Evolutionary conservation across 306 rosid species (phyloP), one percentile per base, ranked within the genome.

Genomic region (Gastrolobium villosum): DNA sequence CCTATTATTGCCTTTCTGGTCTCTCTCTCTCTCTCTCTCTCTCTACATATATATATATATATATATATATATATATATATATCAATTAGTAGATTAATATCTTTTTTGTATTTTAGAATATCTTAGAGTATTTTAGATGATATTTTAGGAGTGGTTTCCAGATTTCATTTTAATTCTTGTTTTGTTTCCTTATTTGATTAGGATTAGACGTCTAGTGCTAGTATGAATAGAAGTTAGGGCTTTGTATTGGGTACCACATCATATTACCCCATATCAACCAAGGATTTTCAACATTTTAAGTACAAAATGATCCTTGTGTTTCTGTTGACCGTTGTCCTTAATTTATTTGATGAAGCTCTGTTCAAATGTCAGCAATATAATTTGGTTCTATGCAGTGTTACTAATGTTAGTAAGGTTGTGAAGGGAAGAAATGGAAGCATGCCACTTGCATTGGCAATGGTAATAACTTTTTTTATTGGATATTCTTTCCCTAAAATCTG

Each of bases 381-480:
- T 68, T 57, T 85, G 78, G 67, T 64, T 84, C 35, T 68, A 20
- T 87, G 84, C 94, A 96, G 98, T 82, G 87, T 90, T 61, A 59
- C n/a, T 59, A 93, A 88, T 79, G 97, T 90, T 81, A 64, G 76
- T n/a, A 90, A 91, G 81, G 93, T 96, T 80, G 97, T 96, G 87
- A 89, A 84, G 82, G 81, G 91, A 35, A 89, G 89, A 85, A 96
- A 86, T 62, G 92, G 85, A 88, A 93, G 86, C 88, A 86, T 90
- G 93, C 81, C 89, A 35, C 88, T 79, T 77, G 96, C 98, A 34
- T 77, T 96, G 80, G 98, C 98, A 52, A 96, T 93, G 99, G 99
- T 96, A 90, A 79, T 72, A 39, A 31, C 40, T 59, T 66, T 60
- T 60, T 43, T 4, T 50, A 35, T 79, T 32, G 1, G 63, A 26